Base-by-base conservation (phyloP, 495 filamentous ascomycete genomes). In the Penicillium steckii region DNA sequence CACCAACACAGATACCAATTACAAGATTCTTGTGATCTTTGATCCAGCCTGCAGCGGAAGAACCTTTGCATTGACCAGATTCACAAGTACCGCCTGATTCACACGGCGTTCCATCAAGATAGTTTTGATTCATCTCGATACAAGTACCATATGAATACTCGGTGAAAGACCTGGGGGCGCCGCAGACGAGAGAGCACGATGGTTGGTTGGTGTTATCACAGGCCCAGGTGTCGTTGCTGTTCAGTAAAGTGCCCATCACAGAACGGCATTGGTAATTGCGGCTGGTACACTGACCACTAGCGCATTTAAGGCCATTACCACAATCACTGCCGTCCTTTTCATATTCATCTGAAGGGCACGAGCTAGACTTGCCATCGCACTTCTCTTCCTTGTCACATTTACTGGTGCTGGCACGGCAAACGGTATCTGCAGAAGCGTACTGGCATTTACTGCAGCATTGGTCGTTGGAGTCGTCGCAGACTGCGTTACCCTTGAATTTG, bases 251-350 rank as follows among this genome's bases (percentile, higher is more conserved):
- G 32, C 91, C 94, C 79, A 97, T 88, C 23, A 96, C 75, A 7
- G 84, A 86, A 62, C 87, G 85, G 75, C 94, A 98, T 69, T 98
- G 94, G 58, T 84, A 79, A 64, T 96, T 84, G 51, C 95, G 86
- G 48, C 88, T 94, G 41, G 94, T 98, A 68, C 94, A 98, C 67
- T 96, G 94, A 18, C 94, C 94, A 42, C 88, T 92, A 48, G 95
- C 90, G 65, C 94, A 98, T 37, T 78, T 72, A n/a, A 96, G 76
- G 3, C 80, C 76, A 3, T 68, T 69, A 15, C 87, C 88, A 61
- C 92, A 95, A 21, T 65, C 70, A 21, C 72, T 64, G 53, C 94
- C 94, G 65, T 97, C 85, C 0, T 82, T 71, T 23, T 85, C 74
- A 43, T 79, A 85, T 23, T 73, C 44, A 69, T 98, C 90, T 3